Evolutionary conservation across 2,329 filamentous ascomycete species (phyloP), one percentile per base, ranked within the genome.

Genomic region (Colletotrichum sp.): DNA sequence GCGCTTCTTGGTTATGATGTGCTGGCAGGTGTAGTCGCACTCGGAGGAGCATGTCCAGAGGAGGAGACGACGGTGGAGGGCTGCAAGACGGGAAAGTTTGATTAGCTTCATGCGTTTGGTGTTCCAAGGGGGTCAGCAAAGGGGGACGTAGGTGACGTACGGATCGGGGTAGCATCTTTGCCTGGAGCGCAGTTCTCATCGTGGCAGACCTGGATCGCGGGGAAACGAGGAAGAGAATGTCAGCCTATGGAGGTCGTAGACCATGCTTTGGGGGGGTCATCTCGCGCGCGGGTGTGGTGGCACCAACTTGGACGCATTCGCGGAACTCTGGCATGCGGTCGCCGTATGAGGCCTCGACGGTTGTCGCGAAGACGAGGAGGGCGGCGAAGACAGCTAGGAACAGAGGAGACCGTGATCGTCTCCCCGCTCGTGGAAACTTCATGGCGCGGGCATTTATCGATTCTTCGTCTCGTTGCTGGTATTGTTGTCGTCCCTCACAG

Each of bases 1-100:
- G 78, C 96, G 95, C 75, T 87, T 87, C 80, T 91, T 86, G 72
- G 97, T 99, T 76, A 98, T 90, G 84, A 98, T 94, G 89, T 98
- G 96, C 85, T 99, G 97, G 89, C 97, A 99, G 77, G 95, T 94
- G 88, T 99, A 98, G 89, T 99, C 96, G 92, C 97, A 99, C 90
- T 99, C 96, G 82, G 94, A 90, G 77, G 94, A 92, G 87, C 97
- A 99, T 83, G 92, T 93, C 97, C 97, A 99, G 84, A 98, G 88
- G 82, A 99, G 93, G 80, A 99, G 90, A 77, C 95, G 95, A 83
- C 94, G 96, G 85, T 95, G 92, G 80, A 98, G 84, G 78, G 97
- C 96, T 98, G 82, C 70, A 13, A 44, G 62, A 39, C 10, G 72
- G 72, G 10, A 59, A 10, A 55, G 18, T 2, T 57, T 5, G 28